A percentile compares a stretch with the other conserved stretches of the same genome.
Conservation (phyloP, 257 asterid genomes). For the Ophiorrhiza pumila region DNA sequence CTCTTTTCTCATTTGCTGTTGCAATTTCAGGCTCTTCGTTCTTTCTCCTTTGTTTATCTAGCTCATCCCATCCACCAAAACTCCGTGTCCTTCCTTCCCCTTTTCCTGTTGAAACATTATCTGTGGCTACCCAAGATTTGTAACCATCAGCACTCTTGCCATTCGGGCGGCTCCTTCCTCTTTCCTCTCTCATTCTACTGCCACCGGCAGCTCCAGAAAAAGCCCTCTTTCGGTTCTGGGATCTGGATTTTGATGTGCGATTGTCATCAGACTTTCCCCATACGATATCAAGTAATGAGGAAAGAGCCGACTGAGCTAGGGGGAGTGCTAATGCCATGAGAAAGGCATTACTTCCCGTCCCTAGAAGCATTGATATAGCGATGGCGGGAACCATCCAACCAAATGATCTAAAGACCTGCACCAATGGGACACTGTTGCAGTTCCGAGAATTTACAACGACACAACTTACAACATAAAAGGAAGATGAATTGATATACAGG, state of each 20-base stretch:
- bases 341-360: slow-evolving; percentile 51
- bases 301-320: slow-evolving; percentile 69
- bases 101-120: slow-evolving; percentile 29
- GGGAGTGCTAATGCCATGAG: slow-evolving; percentile 79
- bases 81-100: slow-evolving; percentile 18
- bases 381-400: slow-evolving; percentile 93
- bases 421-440: background rate
- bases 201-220: slow-evolving; percentile 28
- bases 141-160: slow-evolving; percentile 35
- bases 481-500: background rate
- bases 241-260: slow-evolving; percentile 37
- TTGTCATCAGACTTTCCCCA: slow-evolving; percentile 44
- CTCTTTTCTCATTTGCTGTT: slow-evolving; percentile 21
- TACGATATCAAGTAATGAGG: slow-evolving; percentile 44
- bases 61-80: slow-evolving; percentile 96
- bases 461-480: background rate
- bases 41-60: slow-evolving; percentile 41
- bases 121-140: slow-evolving; percentile 48
- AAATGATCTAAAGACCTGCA: slow-evolving; percentile 62
- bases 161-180: slow-evolving; percentile 26
- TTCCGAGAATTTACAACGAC: background rate
- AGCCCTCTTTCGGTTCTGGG: slow-evolving; percentile 41
- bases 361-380: slow-evolving; percentile 47
- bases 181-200: slow-evolving; percentile 34
- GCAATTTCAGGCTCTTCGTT: slow-evolving; percentile 25